Base-by-base conservation (phyloP, 2,329 filamentous ascomycete species). In the Ascocoryne sarcoides region DNA sequence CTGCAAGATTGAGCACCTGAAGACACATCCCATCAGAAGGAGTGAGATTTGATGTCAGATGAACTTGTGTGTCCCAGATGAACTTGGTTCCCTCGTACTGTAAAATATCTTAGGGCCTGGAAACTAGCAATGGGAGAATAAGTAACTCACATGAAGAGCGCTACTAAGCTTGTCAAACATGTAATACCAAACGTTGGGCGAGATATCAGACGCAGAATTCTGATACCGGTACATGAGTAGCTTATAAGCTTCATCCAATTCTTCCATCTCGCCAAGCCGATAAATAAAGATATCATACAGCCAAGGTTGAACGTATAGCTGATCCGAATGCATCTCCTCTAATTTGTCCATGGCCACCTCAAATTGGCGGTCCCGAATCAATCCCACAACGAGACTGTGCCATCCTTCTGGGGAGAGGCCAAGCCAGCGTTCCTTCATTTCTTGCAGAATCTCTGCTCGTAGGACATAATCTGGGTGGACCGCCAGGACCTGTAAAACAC, bases 391-490 rank as follows among this genome's bases (percentile, higher is more conserved):
- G 15, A 93, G 68, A 55, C 75, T 76, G 52, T 84, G 75, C 57
- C 74, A 75, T 7, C 79, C 82, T 5, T 71, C 67, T 9, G 69
- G 72, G 31, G 70, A 76, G 7, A 84, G 64, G 7, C 67, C 65
- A 38, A 83, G 71, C 84, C 87, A 94, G 47, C 76, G 71, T 41
- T 76, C 69, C 53, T 76, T 76, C 82, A 92, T 87, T 41, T 81
- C 79, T 40, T 75, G 65, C 29, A 95, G 65, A 3, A 95, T 70
- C 26, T 80, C 70, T 39, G 75, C 73, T 26, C 88, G 79, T 17
- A 92, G 65, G 4, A 87, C 51, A 52, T 93, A 90, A 61, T 96
- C 84, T 0, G 90, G 86, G 58, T 96, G 92, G 7, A 92, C 75
- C 0, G 84, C 76, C 17, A 95, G 68, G 4, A 75, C 81, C 69